phyloP scores from a whole-genome alignment of 1,139 yeast genomes.

The Sugiyamaella pinicola region DNA sequence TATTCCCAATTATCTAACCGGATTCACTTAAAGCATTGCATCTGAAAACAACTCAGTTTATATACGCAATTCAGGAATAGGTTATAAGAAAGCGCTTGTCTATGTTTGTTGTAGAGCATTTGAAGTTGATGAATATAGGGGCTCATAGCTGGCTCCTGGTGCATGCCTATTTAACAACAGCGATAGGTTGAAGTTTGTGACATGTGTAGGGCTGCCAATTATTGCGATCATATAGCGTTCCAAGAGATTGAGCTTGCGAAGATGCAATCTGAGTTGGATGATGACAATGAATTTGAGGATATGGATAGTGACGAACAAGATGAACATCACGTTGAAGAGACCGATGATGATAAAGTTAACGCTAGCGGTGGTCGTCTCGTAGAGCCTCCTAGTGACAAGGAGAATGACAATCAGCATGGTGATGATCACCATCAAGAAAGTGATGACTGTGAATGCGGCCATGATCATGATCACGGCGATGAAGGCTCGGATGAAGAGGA shows the following conservation, averaged over 20 bases:
- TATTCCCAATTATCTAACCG: no score
- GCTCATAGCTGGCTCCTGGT: slow-evolving; percentile 80
- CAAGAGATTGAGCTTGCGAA: slow-evolving; percentile 26
- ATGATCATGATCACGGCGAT: slow-evolving; percentile 38
- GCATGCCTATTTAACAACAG: slow-evolving; percentile 88
- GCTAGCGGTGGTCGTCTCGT: slow-evolving; percentile 32
- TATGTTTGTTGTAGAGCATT: slow-evolving; percentile 75
- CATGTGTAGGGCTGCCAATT: slow-evolving; percentile 63
- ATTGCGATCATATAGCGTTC: slow-evolving; percentile 41
- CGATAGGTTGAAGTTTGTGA: slow-evolving; percentile 67
- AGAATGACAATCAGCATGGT: slow-evolving; percentile 31
- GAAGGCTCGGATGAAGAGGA: slow-evolving; percentile 42
- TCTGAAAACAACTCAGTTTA: no score
- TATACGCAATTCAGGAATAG: no score
- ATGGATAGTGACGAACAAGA: slow-evolving; percentile 35
- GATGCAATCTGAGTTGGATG: slow-evolving; percentile 25
- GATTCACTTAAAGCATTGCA: no score
- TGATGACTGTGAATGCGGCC: slow-evolving; percentile 38
- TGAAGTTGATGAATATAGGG: slow-evolving; percentile 73
- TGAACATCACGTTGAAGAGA: no score
- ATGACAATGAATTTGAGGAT: slow-evolving; percentile 39
- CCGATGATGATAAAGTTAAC: slow-evolving; percentile 26
- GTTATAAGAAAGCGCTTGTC: slow-evolving; percentile 40
- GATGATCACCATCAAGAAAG: slow-evolving; percentile 31
- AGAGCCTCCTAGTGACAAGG: slow-evolving; percentile 35